Evolutionary conservation across 2,329 filamentous ascomycete genomes (phyloP).

Genomic region (Macrophomina tecta): DNA sequence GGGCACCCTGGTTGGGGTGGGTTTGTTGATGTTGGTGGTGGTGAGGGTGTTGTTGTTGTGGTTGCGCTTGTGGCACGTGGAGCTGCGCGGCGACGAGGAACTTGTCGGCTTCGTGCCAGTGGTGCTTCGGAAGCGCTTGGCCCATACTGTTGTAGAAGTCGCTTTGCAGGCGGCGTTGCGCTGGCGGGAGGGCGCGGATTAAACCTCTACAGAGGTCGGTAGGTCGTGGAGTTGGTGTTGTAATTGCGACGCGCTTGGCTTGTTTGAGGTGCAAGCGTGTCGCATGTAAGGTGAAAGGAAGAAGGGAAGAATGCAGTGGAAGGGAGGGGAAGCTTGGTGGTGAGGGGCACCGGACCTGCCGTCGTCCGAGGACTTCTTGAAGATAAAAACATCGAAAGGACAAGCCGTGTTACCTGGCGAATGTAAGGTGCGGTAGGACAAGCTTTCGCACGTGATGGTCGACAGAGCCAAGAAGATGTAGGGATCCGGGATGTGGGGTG

Average conservation of each 20-base stretch:
- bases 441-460: slow-evolving; percentile 20
- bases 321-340: neutral
- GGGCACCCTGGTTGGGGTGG: neutral
- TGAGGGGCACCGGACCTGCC: neutral
- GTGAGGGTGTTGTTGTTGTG: neutral
- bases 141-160: neutral
- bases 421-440: slow-evolving; percentile 15
- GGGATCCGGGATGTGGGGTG: neutral
- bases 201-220: neutral
- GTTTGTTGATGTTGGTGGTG: neutral
- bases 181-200: neutral
- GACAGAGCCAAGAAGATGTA: neutral
- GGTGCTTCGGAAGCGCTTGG: slow-evolving; percentile 12
- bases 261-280: slow-evolving; percentile 2
- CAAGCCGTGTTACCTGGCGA: slow-evolving; percentile 12
- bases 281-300: slow-evolving; percentile 4
- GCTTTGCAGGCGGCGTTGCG: neutral
- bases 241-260: slow-evolving; percentile 11
- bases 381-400: neutral
- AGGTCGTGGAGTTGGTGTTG: neutral
- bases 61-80: slow-evolving; percentile 7
- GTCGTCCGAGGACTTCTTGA: neutral
- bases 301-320: neutral
- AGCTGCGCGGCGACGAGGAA: slow-evolving; percentile 13
- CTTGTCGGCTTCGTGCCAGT: slow-evolving; percentile 16